Evolutionary conservation across 495 filamentous ascomycete species (phyloP).

Genomic region (Trichoderma gamsii): DNA sequence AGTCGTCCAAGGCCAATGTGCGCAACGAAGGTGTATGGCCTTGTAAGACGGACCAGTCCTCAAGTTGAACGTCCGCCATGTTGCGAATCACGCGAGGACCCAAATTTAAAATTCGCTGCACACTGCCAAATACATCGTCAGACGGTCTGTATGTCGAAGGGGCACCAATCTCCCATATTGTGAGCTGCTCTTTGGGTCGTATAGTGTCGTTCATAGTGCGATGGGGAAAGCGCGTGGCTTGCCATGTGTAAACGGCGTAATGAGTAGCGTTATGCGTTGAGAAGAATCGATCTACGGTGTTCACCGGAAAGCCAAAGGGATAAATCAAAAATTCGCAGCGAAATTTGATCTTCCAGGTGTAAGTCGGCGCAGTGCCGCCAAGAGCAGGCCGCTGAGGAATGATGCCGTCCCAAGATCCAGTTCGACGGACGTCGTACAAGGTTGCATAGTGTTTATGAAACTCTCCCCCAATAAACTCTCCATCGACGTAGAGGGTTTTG

Average conservation of each 20-base stretch:
- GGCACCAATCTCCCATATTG: constrained; percentile 62
- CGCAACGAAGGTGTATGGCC: constrained; percentile 48
- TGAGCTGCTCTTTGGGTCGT: constrained; percentile 55
- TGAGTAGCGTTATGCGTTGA: constrained; percentile 56
- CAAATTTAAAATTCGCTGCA: constrained; percentile 26
- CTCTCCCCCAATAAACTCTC: constrained; percentile 32
- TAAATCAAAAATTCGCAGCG: constrained; percentile 69
- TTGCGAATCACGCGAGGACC: constrained; percentile 50
- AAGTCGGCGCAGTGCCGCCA: constrained; percentile 12
- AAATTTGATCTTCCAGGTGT: constrained; percentile 43
- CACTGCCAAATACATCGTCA: constrained; percentile 43
- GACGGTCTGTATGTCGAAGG: constrained; percentile 51
- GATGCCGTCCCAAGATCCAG: constrained; percentile 9
- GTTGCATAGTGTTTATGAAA: constrained; percentile 62
- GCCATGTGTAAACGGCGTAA: constrained; percentile 64
- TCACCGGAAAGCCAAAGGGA: constrained; percentile 55
- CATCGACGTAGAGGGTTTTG: constrained; percentile 23
- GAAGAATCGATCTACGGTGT: constrained; percentile 56
- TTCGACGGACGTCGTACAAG: constrained; percentile 48
- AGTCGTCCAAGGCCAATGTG: constrained; percentile 49
- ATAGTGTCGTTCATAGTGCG: constrained; percentile 50
- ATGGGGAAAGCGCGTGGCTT: constrained; percentile 44
- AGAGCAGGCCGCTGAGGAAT: constrained; percentile 6
- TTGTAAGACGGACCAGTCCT: constrained; percentile 54
- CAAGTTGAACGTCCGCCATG: constrained; percentile 51